A percentile compares a stretch with the other conserved stretches of the same genome.
These are phyloP conservation scores for Zygosaccharomyces sapae DNA, from an alignment of 1,139 yeast genomes.

Conservation along the genomic window DNA sequence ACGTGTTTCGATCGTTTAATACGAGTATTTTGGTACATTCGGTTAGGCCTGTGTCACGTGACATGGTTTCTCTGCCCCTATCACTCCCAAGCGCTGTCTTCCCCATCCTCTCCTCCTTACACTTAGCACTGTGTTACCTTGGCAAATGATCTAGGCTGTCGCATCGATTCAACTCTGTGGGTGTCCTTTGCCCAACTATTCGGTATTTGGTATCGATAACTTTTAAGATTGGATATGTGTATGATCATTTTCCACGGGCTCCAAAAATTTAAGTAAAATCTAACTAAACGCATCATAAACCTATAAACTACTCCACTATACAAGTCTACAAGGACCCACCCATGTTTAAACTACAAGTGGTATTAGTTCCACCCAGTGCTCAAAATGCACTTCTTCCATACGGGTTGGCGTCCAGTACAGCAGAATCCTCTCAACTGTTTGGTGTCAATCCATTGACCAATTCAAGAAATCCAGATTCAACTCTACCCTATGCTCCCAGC, in stretches of 20 bases:
- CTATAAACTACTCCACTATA: not conserved
- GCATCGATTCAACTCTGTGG: no score
- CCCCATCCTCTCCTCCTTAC: no score
- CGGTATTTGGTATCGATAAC: not conserved
- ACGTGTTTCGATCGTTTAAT: no score
- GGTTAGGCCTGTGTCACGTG: no score
- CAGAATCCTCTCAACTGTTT: slow-evolving; percentile 16
- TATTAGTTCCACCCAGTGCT: slow-evolving; percentile 27
- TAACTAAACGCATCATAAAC: not conserved
- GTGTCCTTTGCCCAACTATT: no score
- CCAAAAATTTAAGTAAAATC: not conserved
- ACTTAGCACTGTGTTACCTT: no score
- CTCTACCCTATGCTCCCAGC: slow-evolving; percentile 13
- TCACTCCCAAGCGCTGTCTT: no score
- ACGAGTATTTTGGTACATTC: no score
- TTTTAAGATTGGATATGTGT: not conserved
- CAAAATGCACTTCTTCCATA: slow-evolving; percentile 13
- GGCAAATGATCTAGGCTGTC: no score
- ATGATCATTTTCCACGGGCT: not conserved
- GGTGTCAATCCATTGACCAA: slow-evolving; percentile 12
- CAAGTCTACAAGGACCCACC: not conserved
- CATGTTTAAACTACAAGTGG: slow-evolving; percentile 29
- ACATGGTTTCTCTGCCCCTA: no score
- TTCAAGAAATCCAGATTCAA: slow-evolving; percentile 13
- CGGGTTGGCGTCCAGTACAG: slow-evolving; percentile 15